These are phyloP conservation scores for Boehmeria nivea DNA, from an alignment of 306 rosid species.

Conservation along the genomic window DNA sequence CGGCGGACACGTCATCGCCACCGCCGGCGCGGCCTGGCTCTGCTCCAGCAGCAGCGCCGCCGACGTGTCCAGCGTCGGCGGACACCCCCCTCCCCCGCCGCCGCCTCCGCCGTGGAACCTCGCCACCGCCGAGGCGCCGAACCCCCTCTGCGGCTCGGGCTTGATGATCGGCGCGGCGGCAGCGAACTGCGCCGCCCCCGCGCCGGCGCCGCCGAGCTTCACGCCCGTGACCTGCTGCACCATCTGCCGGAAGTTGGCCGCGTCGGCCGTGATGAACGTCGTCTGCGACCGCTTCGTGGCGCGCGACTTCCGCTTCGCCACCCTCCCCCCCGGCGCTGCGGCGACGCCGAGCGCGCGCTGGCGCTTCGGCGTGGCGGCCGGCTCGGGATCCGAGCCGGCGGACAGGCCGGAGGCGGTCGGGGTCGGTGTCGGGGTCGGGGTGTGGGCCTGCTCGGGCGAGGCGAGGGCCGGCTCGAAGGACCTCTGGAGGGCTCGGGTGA, in stretches of 20 bases:
- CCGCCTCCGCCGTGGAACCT: slow-evolving; percentile 14
- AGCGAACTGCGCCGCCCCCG: slow-evolving; percentile 19
- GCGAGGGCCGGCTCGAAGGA: slow-evolving; percentile 30
- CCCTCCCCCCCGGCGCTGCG: slow-evolving; percentile 26
- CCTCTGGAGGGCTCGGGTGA: slow-evolving; percentile 57
- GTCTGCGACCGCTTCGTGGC: slow-evolving; percentile 82
- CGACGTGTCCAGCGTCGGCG: slow-evolving; percentile 93
- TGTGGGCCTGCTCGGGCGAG: too few relatives aligned
- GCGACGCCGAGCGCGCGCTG: slow-evolving; percentile 8
- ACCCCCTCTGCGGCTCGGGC: slow-evolving; percentile 72
- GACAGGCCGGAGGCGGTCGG: slow-evolving; percentile 58
- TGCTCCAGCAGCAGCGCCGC: slow-evolving; percentile 57
- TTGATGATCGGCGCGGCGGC: slow-evolving; percentile 43
- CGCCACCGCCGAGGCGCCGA: neutral
- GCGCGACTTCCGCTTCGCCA: slow-evolving; percentile 64
- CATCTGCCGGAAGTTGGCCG: slow-evolving; percentile 85
- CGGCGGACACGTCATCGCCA: slow-evolving; percentile 21
- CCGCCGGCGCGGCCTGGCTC: slow-evolving; percentile 21
- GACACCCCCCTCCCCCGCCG: slow-evolving; percentile 21
- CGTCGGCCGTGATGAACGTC: slow-evolving; percentile 84
- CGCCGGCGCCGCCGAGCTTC: slow-evolving; percentile 23
- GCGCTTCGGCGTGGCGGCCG: slow-evolving; percentile 28
- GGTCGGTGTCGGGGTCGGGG: slow-evolving; percentile 37
- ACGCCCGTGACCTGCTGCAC: slow-evolving; percentile 94
- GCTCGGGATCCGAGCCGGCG: slow-evolving; percentile 55